Conservation (phyloP, 257 asterid species). For the Primulina huaijiensis region DNA sequence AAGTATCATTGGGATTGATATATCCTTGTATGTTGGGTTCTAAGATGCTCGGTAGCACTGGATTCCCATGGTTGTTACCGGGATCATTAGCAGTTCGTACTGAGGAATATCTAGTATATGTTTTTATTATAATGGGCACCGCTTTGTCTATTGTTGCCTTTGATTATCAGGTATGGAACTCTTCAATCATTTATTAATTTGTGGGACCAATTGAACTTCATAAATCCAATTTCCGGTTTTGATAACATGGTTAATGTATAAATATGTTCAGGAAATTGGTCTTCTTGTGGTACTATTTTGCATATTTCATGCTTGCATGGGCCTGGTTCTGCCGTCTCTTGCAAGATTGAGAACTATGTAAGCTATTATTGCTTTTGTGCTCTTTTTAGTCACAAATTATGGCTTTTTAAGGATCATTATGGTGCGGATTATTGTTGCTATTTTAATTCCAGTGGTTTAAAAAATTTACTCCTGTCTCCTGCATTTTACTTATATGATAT, state of each 20-base stretch:
- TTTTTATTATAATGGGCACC: constrained; percentile 57
- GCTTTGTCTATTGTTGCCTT: constrained; percentile 61
- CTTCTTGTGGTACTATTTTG: constrained; percentile 69
- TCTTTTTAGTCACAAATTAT: neutral
- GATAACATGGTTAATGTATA: constrained; percentile 17
- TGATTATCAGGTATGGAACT: constrained; percentile 77
- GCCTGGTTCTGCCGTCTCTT: constrained; percentile 80
- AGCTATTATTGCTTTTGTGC: constrained; percentile 13
- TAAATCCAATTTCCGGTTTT: neutral
- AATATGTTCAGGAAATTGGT: constrained; percentile 66
- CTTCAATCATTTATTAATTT: constrained; percentile 8
- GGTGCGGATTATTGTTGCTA: neutral
- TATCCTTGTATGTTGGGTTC: constrained; percentile 91
- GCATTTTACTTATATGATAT: neutral
- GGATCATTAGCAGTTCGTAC: constrained; percentile 59
- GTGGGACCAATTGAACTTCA: constrained; percentile 10
- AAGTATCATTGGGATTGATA: constrained; percentile 66
- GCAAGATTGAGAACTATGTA: constrained; percentile 94
- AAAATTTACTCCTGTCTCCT: neutral
- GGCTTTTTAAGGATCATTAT: neutral
- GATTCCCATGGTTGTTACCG: constrained; percentile 68
- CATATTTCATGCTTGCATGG: constrained; percentile 65
- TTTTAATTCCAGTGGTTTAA: neutral
- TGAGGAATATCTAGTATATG: constrained; percentile 66
- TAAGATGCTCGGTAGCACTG: constrained; percentile 93